phyloP scores from a whole-genome alignment of 768 basidiomycete genomes.

The Amanita inopinata region DNA sequence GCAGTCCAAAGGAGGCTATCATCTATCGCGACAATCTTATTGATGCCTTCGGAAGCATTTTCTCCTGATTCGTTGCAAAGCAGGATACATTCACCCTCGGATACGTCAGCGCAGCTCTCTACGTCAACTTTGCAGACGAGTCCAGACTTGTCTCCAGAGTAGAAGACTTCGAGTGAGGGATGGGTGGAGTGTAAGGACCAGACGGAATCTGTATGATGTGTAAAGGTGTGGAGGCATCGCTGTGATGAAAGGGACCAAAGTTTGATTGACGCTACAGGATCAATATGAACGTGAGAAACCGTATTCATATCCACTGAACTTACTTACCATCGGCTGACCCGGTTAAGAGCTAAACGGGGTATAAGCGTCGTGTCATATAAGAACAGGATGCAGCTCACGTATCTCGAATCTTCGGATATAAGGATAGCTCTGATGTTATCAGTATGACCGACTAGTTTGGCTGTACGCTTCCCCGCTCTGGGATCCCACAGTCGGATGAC shows the following conservation, averaged over 20 bases:
- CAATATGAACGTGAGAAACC: background rate
- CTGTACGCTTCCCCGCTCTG: conserved; percentile 66
- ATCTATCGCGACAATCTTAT: conserved; percentile 66
- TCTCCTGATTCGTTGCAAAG: conserved; percentile 58
- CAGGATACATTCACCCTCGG: conserved; percentile 84
- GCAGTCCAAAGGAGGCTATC: conserved; percentile 88
- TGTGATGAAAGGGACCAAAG: conserved; percentile 90
- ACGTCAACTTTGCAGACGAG: conserved; percentile 87
- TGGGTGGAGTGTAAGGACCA: conserved; percentile 90
- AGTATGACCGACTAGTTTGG: conserved; percentile 91
- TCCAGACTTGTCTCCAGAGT: conserved; percentile 92
- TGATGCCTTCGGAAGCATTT: conserved; percentile 34
- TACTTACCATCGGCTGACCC: conserved; percentile 66
- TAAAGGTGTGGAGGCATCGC: conserved; percentile 91
- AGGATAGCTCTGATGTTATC: conserved; percentile 92
- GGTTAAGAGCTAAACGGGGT: conserved; percentile 51
- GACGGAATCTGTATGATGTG: conserved; percentile 88
- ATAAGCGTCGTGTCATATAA: conserved; percentile 8
- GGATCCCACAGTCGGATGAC: conserved; percentile 94
- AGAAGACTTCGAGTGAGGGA: conserved; percentile 79
- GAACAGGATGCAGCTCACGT: conserved; percentile 41
- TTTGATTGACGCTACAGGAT: conserved; percentile 60
- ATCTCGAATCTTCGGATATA: conserved; percentile 83
- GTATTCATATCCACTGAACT: conserved; percentile 2
- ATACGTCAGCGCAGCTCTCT: conserved; percentile 67